These are phyloP conservation scores for Schizopora paradoxa DNA, from an alignment of 1,284 basidiomycete genomes.

Conservation along the genomic window DNA sequence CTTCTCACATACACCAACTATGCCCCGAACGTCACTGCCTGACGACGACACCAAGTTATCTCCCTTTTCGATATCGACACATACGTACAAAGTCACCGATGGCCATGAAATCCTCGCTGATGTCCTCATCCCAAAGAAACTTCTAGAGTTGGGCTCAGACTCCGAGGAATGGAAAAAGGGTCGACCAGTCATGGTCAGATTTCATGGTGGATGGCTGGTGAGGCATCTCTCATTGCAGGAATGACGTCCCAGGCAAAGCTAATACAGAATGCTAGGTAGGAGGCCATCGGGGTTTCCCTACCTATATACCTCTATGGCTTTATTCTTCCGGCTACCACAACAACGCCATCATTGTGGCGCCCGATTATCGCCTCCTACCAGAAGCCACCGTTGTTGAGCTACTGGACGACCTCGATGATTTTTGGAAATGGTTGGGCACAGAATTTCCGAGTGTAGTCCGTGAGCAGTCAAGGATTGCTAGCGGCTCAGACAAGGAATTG, in stretches of 20 bases:
- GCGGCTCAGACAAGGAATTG: conserved; percentile 1
- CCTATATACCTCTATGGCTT: conserved; percentile 9
- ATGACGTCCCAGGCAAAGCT: neutral
- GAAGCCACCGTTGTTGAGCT: conserved; percentile 11
- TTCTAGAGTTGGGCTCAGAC: conserved; percentile 1
- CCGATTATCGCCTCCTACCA: conserved; percentile 11
- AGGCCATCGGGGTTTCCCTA: conserved; percentile 9
- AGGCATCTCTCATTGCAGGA: neutral
- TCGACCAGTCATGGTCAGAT: conserved; percentile 8
- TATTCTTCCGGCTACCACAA: conserved; percentile 5
- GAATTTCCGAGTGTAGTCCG: neutral
- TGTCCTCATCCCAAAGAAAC: conserved; percentile 10
- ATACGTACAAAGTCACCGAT: conserved; percentile 13
- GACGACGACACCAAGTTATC: too few species aligned
- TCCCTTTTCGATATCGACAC: conserved; percentile 7
- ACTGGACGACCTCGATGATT: conserved; percentile 11
- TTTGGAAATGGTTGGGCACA: conserved; percentile 7
- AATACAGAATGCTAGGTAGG: conserved; percentile 5
- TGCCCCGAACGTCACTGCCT: too few species aligned
- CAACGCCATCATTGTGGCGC: conserved; percentile 6
- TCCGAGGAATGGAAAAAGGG: conserved; percentile 4
- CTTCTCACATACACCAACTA: too few species aligned
- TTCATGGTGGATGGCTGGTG: conserved; percentile 14
- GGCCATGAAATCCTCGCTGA: conserved; percentile 13
- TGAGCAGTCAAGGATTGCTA: too few species aligned